Conservation (phyloP, 2,329 filamentous ascomycete genomes). For the Trichothecium sympodiale region DNA sequence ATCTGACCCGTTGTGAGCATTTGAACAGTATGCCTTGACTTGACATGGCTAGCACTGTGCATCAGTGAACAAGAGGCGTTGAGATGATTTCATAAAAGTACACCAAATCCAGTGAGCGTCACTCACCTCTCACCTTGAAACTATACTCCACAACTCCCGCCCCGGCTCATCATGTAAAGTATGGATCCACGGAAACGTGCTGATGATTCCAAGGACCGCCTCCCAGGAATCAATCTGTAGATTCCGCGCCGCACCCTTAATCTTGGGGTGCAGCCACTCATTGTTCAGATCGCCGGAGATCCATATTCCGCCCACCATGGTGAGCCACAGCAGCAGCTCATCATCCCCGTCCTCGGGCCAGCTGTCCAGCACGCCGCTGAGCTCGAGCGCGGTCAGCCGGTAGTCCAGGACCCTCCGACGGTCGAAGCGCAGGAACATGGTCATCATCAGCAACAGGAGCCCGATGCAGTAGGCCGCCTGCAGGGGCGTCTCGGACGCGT, state of each 20-base stretch:
- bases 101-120: no score
- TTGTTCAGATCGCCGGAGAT: background rate
- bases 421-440: constrained; percentile 2
- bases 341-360: background rate
- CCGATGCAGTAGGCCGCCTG: constrained; percentile 1
- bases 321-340: constrained; percentile 1
- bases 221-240: constrained; percentile 4
- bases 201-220: constrained; percentile 1
- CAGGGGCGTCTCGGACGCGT: background rate
- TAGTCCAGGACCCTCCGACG: constrained; percentile 1
- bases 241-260: background rate
- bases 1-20: no score
- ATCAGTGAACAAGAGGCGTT: no score
- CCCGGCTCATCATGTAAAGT: constrained; percentile 6
- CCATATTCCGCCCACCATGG: constrained; percentile 2
- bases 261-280: background rate
- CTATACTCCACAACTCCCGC: constrained; percentile 2
- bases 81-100: no score
- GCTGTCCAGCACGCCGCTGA: background rate
- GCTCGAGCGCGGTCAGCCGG: background rate
- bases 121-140: background rate
- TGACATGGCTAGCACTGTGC: no score
- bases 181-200: constrained; percentile 7
- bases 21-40: no score
- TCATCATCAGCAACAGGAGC: background rate